phyloP scores from a whole-genome alignment of 768 basidiomycete genomes.

The Lactarius vividus region DNA sequence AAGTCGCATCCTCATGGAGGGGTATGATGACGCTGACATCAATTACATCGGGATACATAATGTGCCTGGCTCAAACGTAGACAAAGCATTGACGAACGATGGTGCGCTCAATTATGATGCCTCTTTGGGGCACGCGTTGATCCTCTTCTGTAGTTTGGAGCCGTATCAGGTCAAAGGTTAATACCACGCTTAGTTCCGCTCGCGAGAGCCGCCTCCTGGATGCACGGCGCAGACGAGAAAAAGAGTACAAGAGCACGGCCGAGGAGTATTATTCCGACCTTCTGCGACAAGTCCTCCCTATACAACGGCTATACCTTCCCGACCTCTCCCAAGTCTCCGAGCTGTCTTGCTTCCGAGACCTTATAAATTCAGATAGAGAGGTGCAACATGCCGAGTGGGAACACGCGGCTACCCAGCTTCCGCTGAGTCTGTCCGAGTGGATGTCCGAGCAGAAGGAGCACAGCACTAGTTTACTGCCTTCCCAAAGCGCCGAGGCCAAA shows the following conservation, averaged over 20 bases:
- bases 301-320: constrained; percentile 22
- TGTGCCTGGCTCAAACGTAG: constrained; percentile 16
- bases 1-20: constrained; percentile 7
- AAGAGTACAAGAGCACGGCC: not conserved
- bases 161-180: constrained; percentile 19
- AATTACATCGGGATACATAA: not conserved
- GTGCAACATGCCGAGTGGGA: constrained; percentile 12
- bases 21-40: constrained; percentile 20
- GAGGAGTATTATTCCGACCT: constrained; percentile 8
- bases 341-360: constrained; percentile 23
- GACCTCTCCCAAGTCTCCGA: constrained; percentile 3
- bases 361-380: constrained; percentile 8
- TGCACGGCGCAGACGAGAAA: not conserved
- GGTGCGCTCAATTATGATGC: constrained; percentile 4
- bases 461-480: constrained; percentile 2
- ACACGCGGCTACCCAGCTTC: not conserved
- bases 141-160: constrained; percentile 16
- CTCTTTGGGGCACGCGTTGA: not conserved
- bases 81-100: constrained; percentile 18
- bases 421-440: constrained; percentile 22
- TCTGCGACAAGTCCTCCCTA: constrained; percentile 18
- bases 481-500: not conserved
- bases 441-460: constrained; percentile 10
- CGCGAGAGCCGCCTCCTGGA: constrained; percentile 3
- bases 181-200: not conserved